These are phyloP conservation scores for Euphorbia tirucalli DNA, from an alignment of 345 rosid genomes.

Conservation along the genomic window DNA sequence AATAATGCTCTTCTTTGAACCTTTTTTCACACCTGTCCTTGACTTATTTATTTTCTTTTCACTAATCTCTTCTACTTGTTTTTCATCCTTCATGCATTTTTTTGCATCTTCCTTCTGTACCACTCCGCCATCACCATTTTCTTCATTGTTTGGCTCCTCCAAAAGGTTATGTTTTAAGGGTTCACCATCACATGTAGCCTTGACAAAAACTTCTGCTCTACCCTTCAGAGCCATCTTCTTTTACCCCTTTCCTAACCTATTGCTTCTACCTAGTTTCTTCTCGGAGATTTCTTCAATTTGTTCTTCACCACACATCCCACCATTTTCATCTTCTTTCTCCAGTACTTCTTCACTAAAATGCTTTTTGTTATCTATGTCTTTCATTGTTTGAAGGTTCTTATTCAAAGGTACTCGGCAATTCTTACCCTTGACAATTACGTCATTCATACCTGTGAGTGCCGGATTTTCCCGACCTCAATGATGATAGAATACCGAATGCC, in stretches of 20 bases:
- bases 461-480: too few relatives aligned
- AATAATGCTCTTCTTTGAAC: constrained; percentile 5
- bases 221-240: constrained; percentile 10
- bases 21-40: constrained; percentile 7
- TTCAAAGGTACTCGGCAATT: constrained; percentile 13
- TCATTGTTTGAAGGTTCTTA: neutral
- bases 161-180: neutral
- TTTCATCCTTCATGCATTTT: constrained; percentile 9
- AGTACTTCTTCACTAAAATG: neutral
- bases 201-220: constrained; percentile 3
- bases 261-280: constrained; percentile 17
- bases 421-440: neutral
- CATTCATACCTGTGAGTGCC: constrained; percentile 3
- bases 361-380: neutral
- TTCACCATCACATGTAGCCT: constrained; percentile 5
- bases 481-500: too few relatives aligned
- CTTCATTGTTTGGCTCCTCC: neutral
- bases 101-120: neutral
- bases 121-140: neutral
- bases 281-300: neutral
- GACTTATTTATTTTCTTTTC: constrained; percentile 14
- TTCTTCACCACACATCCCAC: constrained; percentile 14
- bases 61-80: neutral
- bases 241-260: neutral
- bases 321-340: constrained; percentile 6